Evolutionary conservation across 768 basidiomycete genomes (phyloP), one percentile per base, ranked within the genome.

Genomic region (Thelephora aurantiotincta): DNA sequence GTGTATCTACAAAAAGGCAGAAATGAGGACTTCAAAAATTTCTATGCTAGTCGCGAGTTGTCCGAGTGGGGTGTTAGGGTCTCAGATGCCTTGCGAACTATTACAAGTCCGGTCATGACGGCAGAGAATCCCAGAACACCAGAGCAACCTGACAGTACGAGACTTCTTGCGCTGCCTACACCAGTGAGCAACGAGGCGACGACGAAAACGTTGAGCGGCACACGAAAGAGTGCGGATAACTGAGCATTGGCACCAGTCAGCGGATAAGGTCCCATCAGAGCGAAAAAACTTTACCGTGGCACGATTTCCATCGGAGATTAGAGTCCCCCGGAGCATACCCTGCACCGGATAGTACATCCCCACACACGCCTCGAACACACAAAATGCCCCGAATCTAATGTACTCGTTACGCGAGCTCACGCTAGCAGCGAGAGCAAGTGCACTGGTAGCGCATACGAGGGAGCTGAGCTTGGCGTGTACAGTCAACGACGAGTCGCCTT

Each of bases 311-410:
- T 85, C 77, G 1, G 78, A 66, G 11, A 85, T 77, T 46, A 85
- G 59, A 1, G 70, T 68, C 19, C 82, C 80, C 35, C 79, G 70
- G 18, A 85, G 62, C 71, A 81, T 84, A 23, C 82, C 82, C 49
- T 85, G 82, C 26, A 83, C 73, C 19, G 82, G 82, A 55, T 85
- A 85, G 56, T 85, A 85, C 75, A 82, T 74, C 42, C 82, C 82
- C 6, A 85, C 83, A 57, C 80, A 84, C 13, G 73, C 79, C 59
- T 86, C 82, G 51, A 84, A 86, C 12, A 71, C 63, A 53, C 83
- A 84, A 55, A 86, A 86, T 12, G 80, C 74, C 73, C 74, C 82
- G 55, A 84, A 85, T 3, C 82, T 72, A 16, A 68, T 51, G 33
- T 68, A 66, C 49, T 77, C 75, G 49, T 62, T 63, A 11, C 54